Percentiles rank a stretch among this genome's conserved stretches.
Evolutionary conservation across 345 rosid species (phyloP).

Genomic region (Euphorbia tirucalli): DNA sequence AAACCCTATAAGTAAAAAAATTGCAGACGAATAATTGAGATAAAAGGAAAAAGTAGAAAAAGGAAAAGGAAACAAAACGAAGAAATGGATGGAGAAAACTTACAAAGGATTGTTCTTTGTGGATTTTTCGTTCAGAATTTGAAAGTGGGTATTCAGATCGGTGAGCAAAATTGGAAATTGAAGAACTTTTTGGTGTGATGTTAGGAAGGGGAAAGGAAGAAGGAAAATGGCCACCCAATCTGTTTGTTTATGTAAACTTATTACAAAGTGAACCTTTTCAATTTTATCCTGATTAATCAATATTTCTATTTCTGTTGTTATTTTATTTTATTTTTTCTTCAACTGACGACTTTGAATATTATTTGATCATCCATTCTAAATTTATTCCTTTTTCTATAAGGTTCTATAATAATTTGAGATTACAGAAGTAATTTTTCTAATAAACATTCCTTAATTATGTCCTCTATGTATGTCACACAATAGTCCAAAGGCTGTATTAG

Average conservation of each 20-base stretch:
- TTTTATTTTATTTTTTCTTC: neutral
- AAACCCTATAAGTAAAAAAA: constrained; percentile 5
- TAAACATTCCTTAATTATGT: no score
- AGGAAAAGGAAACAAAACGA: no score
- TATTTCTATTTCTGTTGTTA: neutral
- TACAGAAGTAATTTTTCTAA: no score
- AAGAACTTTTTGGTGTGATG: neutral
- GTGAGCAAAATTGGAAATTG: constrained; percentile 3
- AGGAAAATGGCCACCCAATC: neutral
- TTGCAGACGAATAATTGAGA: neutral
- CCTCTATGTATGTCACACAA: no score
- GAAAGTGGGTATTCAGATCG: constrained; percentile 5
- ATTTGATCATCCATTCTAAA: neutral
- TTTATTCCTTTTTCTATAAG: no score
- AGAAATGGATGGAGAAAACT: neutral
- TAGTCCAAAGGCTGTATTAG: no score
- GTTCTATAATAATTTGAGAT: no score
- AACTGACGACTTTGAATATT: neutral
- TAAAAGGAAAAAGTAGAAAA: neutral
- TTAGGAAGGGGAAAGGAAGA: neutral
- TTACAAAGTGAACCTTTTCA: neutral
- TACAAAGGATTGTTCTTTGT: neutral
- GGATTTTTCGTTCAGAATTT: neutral
- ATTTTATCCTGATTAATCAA: neutral
- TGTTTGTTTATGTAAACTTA: neutral